Conservation (phyloP, 208 protist genomes). For the Naegleria fowleri region DNA sequence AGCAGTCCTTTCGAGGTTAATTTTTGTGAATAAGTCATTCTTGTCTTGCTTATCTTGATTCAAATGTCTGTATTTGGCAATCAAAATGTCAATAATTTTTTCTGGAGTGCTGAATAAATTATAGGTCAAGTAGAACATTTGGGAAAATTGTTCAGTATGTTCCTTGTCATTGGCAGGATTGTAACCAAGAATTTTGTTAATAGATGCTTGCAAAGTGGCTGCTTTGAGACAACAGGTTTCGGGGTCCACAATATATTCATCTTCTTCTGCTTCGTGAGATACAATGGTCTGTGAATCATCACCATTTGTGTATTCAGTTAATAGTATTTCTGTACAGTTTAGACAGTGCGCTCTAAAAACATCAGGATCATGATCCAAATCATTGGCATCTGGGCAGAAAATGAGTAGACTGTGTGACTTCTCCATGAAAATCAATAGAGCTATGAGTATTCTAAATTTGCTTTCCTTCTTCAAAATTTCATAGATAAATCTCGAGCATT, state of each 20-base stretch:
- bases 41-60: not conserved
- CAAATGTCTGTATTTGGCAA: not conserved
- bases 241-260: not conserved
- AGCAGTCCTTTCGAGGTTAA: not conserved
- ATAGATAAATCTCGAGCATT: not conserved
- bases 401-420: not conserved
- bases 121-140: not conserved
- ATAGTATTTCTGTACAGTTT: not conserved
- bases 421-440: not conserved
- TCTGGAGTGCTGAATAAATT: not conserved
- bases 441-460: not conserved
- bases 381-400: not conserved
- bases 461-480: not conserved
- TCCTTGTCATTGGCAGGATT: not conserved
- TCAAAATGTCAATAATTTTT: not conserved
- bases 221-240: not conserved
- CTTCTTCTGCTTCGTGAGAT: not conserved
- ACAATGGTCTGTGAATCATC: not conserved
- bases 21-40: not conserved
- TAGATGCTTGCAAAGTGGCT: not conserved
- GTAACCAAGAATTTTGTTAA: not conserved
- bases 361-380: not conserved
- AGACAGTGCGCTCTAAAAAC: not conserved
- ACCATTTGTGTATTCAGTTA: not conserved
- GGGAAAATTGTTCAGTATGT: not conserved